Evolutionary conservation across 2,329 filamentous ascomycete genomes (phyloP).

Genomic region (Fusarium redolens): DNA sequence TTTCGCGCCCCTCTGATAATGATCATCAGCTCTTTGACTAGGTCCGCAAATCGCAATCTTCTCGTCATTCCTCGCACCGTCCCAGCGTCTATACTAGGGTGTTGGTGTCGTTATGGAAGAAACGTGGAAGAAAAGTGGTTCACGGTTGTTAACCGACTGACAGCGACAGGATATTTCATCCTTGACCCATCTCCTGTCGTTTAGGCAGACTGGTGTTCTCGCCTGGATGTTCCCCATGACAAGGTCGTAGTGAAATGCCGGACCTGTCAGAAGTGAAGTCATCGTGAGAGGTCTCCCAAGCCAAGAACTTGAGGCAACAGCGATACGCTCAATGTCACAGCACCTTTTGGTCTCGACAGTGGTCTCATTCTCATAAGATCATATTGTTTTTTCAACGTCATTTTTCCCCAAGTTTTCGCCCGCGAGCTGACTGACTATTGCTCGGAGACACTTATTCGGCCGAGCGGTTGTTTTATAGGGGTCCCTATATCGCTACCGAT

Average conservation of each 20-base stretch:
- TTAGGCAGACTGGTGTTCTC: conserved; percentile 16
- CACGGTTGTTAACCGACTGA: conserved; percentile 34
- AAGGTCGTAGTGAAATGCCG: conserved; percentile 8
- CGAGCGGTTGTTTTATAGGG: conserved; percentile 34
- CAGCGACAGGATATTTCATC: conserved; percentile 15
- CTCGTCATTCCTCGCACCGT: conserved; percentile 37
- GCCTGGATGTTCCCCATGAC: conserved; percentile 15
- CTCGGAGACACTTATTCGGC: conserved; percentile 34
- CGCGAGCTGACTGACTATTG: conserved; percentile 2
- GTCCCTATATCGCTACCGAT: conserved; percentile 17
- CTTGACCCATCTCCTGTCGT: conserved; percentile 8
- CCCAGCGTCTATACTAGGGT: conserved; percentile 6
- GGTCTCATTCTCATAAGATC: conserved; percentile 20
- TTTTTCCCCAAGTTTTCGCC: conserved; percentile 19
- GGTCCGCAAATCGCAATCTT: conserved; percentile 40
- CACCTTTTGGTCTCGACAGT: conserved; percentile 3
- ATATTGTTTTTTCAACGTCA: conserved; percentile 29
- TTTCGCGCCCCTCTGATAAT: conserved; percentile 16
- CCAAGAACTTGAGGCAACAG: conserved; percentile 2
- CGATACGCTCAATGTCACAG: conserved; percentile 31
- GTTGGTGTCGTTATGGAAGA: conserved; percentile 1
- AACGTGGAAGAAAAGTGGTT: conserved; percentile 40
- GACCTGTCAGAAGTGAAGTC: conserved; percentile 38
- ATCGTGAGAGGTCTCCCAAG: conserved; percentile 35
- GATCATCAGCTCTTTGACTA: conserved; percentile 32